A percentile compares a stretch with the other conserved stretches of the same genome.
Conservation (phyloP, 306 rosid genomes). For the Cercis canadensis region DNA sequence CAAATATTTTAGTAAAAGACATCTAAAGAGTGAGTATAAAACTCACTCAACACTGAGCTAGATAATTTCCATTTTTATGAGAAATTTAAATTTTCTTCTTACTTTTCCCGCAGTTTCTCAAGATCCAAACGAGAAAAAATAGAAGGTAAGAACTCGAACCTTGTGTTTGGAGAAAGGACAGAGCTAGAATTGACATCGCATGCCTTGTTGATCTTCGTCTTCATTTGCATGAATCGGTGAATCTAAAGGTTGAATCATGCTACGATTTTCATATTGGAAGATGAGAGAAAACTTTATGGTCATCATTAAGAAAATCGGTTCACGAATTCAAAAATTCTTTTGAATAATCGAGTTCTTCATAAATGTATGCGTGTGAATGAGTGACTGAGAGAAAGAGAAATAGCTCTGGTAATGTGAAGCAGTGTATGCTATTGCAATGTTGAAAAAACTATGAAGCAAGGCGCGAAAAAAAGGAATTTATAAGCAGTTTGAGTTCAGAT, state of each 20-base stretch:
- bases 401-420: neutral
- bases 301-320: conserved; percentile 27
- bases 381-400: conserved; percentile 14
- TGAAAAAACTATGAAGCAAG: neutral
- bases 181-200: conserved; percentile 89
- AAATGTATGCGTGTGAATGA: conserved; percentile 11
- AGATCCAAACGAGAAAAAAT: conserved; percentile 7
- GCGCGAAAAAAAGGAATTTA: conserved; percentile 32
- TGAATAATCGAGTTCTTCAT: neutral
- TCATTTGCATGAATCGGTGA: conserved; percentile 41
- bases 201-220: conserved; percentile 88
- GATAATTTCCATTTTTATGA: neutral
- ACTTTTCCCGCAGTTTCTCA: conserved; percentile 13
- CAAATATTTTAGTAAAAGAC: no score
- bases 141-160: conserved; percentile 39
- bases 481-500: neutral
- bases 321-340: conserved; percentile 6
- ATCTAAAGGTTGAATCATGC: neutral
- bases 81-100: neutral
- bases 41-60: no score
- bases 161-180: conserved; percentile 79
- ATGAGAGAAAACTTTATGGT: conserved; percentile 2
- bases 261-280: conserved; percentile 3
- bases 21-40: no score
- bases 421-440: neutral